These are phyloP conservation scores for Komagataella populi DNA, from an alignment of 805 yeast species.

Conservation along the genomic window DNA sequence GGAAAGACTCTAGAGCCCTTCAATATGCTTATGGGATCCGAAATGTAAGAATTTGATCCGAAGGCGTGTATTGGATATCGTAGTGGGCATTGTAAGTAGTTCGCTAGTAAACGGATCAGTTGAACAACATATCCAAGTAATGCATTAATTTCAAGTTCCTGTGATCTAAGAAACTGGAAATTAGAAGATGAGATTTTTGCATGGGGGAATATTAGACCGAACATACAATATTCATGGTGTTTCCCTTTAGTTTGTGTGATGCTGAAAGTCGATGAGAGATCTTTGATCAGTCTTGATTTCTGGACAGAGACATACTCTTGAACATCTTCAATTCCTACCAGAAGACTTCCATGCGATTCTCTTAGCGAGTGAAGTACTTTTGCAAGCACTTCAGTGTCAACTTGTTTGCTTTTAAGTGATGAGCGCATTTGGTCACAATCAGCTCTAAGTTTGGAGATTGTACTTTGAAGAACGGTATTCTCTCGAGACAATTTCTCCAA, in stretches of 20 bases:
- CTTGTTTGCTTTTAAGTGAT: no score
- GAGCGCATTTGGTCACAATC: slow-evolving; percentile 1
- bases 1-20: slow-evolving; percentile 29
- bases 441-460: neutral
- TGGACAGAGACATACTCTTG: slow-evolving; percentile 2
- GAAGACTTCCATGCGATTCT: neutral
- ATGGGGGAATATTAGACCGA: slow-evolving; percentile 2
- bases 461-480: neutral
- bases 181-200: neutral
- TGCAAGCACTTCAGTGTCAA: neutral
- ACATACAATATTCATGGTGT: slow-evolving; percentile 4
- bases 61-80: slow-evolving; percentile 33
- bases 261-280: slow-evolving; percentile 4
- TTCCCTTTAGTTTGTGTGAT: slow-evolving; percentile 2
- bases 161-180: slow-evolving; percentile 10
- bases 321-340: neutral
- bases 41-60: slow-evolving; percentile 34
- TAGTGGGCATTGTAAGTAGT: slow-evolving; percentile 27
- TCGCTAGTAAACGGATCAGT: slow-evolving; percentile 23
- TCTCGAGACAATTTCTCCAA: neutral
- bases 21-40: slow-evolving; percentile 30
- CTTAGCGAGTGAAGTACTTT: neutral
- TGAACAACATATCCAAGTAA: slow-evolving; percentile 35
- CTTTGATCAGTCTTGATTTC: neutral
- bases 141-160: slow-evolving; percentile 29